Percentiles rank a stretch among this genome's conserved stretches.
These are phyloP conservation scores for Senecio squalidus DNA, from an alignment of 140 eudicot species.

Conservation along the genomic window DNA sequence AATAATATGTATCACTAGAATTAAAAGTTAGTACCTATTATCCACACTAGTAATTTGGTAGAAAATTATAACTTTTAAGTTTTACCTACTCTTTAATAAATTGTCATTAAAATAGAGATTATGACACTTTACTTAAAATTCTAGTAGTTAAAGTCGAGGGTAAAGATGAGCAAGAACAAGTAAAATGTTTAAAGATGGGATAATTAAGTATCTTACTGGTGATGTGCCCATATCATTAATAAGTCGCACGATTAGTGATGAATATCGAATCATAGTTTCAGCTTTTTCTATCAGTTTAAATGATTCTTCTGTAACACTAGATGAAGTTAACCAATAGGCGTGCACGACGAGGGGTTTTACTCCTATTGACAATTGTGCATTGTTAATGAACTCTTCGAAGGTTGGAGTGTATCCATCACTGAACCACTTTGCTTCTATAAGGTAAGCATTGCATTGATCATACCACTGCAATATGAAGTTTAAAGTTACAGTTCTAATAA, in stretches of 20 bases:
- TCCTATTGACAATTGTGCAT: constrained; percentile 4
- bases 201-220: background rate
- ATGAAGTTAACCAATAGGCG: background rate
- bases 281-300: background rate
- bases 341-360: background rate
- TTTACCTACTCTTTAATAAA: too few relatives aligned
- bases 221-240: too few relatives aligned
- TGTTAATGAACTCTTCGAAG: background rate
- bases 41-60: too few relatives aligned
- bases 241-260: too few relatives aligned
- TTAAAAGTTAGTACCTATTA: too few relatives aligned
- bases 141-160: too few relatives aligned
- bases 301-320: background rate
- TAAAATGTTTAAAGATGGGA: background rate
- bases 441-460: constrained; percentile 5
- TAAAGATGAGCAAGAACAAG: background rate
- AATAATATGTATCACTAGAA: too few relatives aligned
- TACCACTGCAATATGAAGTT: background rate
- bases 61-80: too few relatives aligned
- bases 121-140: too few relatives aligned
- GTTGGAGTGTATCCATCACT: too few relatives aligned
- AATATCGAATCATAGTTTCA: constrained; percentile 1
- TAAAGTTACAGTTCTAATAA: background rate
- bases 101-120: too few relatives aligned
- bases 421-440: constrained; percentile 1